Evolutionary conservation across 257 asterid genomes (phyloP), one percentile per base, ranked within the genome.

Genomic region (Nemophila menziesii): DNA sequence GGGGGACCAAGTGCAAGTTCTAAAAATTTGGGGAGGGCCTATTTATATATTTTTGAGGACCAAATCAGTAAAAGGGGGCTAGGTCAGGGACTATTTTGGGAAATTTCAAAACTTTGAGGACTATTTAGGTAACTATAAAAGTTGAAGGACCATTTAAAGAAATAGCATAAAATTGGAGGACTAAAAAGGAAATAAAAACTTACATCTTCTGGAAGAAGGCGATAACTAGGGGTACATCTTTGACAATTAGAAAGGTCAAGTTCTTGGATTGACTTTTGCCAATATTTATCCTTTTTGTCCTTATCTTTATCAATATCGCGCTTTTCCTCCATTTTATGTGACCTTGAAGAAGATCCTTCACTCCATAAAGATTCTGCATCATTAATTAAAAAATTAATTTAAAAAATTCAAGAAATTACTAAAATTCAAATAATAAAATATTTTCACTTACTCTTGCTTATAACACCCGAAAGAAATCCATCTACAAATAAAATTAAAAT

Each of bases 401-500:
- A 29, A 29, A 29, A 29, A 10, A 29, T 26, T 7, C 21, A 16
- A 20, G 23, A 2, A 10, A 17, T 16, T 16, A 39, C 22, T 4
- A 17, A 11, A 40, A 8, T 1, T 11, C 45, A 34, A 43, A 22
- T 52, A 37, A 18, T 33, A 48, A 49, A 27, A 41, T 48, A 41
- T 16, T 14, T 11, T 58, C 22, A 69, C 90, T 37, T 78, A 81
- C 93, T 81, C 70, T 70, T 78, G 44, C 82, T 75, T 70, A 78
- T 74, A 23, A 81, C 85, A 67, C 82, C 90, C 43, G 90, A 79
- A 33, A 81, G 86, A 69, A 69, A 81, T 53, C 93, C 93, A 74
- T 78, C 93, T 81, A 78, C 55, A 54, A 46, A 42, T 29, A 26
- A 16, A 33, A 39, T 20, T 33, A 34, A 39, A 40, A n/a, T 23